Evolutionary conservation across 495 filamentous ascomycete genomes (phyloP).

Genomic region (Penicillium nucicola): DNA sequence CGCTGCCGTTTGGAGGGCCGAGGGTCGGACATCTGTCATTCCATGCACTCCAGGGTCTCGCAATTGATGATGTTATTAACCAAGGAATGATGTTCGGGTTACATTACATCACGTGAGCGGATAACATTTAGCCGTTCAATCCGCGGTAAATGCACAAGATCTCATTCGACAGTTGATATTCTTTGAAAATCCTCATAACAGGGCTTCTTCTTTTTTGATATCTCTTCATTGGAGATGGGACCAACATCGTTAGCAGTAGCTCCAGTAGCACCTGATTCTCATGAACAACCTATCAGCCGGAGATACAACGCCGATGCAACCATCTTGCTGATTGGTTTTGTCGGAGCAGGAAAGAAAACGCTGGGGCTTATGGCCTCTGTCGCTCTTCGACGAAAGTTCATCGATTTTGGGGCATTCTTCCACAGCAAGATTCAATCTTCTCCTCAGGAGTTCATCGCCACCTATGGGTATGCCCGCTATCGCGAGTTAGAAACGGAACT

Average conservation of each 20-base stretch:
- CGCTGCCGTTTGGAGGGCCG: constrained; percentile 39
- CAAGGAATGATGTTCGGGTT: background rate
- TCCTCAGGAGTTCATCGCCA: constrained; percentile 52
- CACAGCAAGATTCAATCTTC: constrained; percentile 54
- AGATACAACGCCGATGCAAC: constrained; percentile 44
- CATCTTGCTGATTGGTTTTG: constrained; percentile 66
- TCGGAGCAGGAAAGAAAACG: constrained; percentile 66
- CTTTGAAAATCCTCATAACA: no score
- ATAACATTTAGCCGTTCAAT: background rate
- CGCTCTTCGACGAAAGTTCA: constrained; percentile 58
- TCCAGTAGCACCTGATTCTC: background rate
- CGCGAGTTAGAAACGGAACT: constrained; percentile 54
- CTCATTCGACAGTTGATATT: background rate
- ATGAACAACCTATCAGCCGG: constrained; percentile 2
- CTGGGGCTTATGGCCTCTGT: constrained; percentile 71
- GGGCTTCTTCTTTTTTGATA: background rate
- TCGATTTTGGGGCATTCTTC: constrained; percentile 65
- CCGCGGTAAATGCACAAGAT: no score
- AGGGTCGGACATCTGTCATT: constrained; percentile 3
- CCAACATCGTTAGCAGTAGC: background rate
- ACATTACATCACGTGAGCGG: constrained; percentile 3
- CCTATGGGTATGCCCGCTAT: constrained; percentile 55
- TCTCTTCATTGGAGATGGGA: background rate
- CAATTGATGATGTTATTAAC: background rate
- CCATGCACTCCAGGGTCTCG: background rate